A percentile compares a stretch with the other conserved stretches of the same genome.
phyloP scores from a whole-genome alignment of 345 rosid genomes.

The Eucalyptus erythrocorys region DNA sequence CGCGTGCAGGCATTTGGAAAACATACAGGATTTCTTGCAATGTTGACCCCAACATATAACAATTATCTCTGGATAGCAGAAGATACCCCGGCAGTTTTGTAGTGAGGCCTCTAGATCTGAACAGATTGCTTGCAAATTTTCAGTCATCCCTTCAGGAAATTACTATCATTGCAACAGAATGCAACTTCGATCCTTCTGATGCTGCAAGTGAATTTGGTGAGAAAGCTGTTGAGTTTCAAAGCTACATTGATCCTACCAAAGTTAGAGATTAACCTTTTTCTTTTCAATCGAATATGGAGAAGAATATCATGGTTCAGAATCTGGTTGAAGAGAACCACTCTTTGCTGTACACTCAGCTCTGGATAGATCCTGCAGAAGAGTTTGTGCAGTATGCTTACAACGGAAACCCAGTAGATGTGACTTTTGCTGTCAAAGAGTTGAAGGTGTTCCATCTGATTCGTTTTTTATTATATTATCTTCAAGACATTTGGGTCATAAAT shows the following conservation, averaged over 20 bases:
- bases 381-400: too few species aligned
- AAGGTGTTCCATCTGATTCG: neutral
- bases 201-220: conserved; percentile 63
- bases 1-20: conserved; percentile 53
- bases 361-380: neutral
- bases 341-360: conserved; percentile 33
- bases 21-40: conserved; percentile 80
- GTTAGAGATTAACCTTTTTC: conserved; percentile 15
- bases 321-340: conserved; percentile 53
- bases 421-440: neutral
- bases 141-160: conserved; percentile 93
- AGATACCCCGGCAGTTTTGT: conserved; percentile 48
- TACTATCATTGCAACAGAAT: conserved; percentile 70
- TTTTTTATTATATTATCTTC: too few species aligned
- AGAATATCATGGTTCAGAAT: neutral
- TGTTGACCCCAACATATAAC: conserved; percentile 68
- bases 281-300: neutral
- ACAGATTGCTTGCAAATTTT: conserved; percentile 46
- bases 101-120: conserved; percentile 73
- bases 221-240: conserved; percentile 73
- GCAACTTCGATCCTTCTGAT: conserved; percentile 45
- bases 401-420: fast-evolving
- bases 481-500: neutral
- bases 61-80: conserved; percentile 66
- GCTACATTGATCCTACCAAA: conserved; percentile 79